phyloP scores from a whole-genome alignment of 257 asterid genomes.

The Rubia yunnanensis region DNA sequence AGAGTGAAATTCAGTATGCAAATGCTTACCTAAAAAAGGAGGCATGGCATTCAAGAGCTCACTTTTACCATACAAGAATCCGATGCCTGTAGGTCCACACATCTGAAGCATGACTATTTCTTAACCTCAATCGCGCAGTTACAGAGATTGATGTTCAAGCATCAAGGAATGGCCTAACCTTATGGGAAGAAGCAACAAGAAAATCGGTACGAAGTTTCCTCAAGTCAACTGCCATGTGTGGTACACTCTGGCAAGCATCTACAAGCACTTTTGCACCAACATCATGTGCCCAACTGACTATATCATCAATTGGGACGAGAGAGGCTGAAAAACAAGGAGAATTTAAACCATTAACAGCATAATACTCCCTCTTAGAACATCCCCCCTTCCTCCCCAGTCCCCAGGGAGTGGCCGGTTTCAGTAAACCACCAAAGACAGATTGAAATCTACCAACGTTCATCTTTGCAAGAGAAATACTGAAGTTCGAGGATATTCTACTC shows the following conservation, averaged over 20 bases:
- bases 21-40: conserved; percentile 75
- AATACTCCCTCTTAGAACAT: not conserved
- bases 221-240: conserved; percentile 90
- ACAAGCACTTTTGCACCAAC: conserved; percentile 90
- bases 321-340: conserved; percentile 45
- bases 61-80: conserved; percentile 82
- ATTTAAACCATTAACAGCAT: not conserved
- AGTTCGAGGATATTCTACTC: conserved; percentile 17
- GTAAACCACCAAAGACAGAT: not conserved
- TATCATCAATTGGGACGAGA: conserved; percentile 69
- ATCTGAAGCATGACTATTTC: conserved; percentile 84
- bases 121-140: conserved; percentile 34
- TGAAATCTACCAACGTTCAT: not conserved
- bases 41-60: conserved; percentile 80
- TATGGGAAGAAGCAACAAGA: conserved; percentile 95
- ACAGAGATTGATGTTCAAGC: conserved; percentile 19
- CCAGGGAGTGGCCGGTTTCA: not conserved
- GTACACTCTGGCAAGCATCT: conserved; percentile 99
- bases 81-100: conserved; percentile 99
- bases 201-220: conserved; percentile 72
- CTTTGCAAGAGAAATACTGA: not conserved
- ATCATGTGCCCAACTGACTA: conserved; percentile 81
- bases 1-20: not conserved
- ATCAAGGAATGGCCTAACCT: conserved; percentile 47
- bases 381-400: not conserved